Evolutionary conservation across 2,329 filamentous ascomycete species (phyloP).

Genomic region (Neocucurbitaria cava): DNA sequence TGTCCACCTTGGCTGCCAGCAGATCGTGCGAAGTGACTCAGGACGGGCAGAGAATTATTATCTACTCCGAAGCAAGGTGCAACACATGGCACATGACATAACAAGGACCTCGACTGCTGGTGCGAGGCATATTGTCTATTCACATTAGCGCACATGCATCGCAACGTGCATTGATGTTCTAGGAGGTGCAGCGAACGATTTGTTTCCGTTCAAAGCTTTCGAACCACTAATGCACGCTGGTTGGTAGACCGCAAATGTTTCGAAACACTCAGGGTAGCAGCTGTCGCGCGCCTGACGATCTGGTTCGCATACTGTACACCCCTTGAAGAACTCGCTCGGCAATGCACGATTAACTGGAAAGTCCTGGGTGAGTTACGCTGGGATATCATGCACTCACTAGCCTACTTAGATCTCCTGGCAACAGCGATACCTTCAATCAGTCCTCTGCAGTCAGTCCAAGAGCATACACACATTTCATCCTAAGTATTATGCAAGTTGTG

Average conservation of each 20-base stretch:
- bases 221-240: not conserved
- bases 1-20: not conserved
- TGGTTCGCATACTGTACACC: not conserved
- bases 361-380: too few species aligned
- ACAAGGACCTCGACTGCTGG: not conserved
- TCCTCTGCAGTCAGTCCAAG: too few species aligned
- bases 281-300: not conserved
- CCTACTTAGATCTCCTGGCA: too few species aligned
- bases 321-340: not conserved
- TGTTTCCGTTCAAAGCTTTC: not conserved
- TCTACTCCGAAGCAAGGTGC: not conserved
- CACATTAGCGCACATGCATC: not conserved
- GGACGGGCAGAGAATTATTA: not conserved
- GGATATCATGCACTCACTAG: too few species aligned
- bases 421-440: too few species aligned
- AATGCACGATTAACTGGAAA: not conserved
- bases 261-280: slow-evolving; percentile 7
- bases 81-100: not conserved
- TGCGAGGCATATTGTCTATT: not conserved
- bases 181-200: too few species aligned
- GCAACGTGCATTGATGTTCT: not conserved
- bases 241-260: slow-evolving; percentile 1
- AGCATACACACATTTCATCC: too few species aligned
- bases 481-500: too few species aligned
- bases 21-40: not conserved